Conservation (phyloP, 345 rosid species). For the Psidium friedrichsthalianum region DNA sequence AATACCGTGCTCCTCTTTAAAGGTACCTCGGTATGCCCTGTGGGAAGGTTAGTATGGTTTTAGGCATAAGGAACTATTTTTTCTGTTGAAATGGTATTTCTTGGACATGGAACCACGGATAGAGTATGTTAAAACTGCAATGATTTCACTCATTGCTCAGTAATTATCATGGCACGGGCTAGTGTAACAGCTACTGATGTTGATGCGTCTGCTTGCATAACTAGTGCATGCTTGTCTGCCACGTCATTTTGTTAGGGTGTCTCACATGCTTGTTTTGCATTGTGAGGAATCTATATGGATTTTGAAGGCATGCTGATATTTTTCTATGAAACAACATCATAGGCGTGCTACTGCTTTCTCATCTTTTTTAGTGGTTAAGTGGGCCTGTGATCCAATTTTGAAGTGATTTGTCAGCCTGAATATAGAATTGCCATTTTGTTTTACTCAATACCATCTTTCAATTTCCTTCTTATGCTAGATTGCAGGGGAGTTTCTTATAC, state of each 20-base stretch:
- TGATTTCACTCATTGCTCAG: neutral
- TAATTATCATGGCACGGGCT: neutral
- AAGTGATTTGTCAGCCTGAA: neutral
- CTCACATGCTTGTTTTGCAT: neutral
- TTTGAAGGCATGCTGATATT: neutral
- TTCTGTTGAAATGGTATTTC: neutral
- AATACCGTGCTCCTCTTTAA: neutral
- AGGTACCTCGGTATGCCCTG: neutral
- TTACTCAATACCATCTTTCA: neutral
- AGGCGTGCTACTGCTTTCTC: neutral
- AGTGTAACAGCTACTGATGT: neutral
- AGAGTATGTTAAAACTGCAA: neutral
- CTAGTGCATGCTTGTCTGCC: neutral
- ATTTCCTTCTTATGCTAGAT: slow-evolving; percentile 25
- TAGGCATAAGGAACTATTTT: neutral
- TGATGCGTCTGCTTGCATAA: neutral
- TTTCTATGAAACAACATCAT: neutral
- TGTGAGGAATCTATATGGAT: neutral
- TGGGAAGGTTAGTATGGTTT: neutral
- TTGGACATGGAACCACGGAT: neutral
- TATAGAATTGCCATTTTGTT: neutral
- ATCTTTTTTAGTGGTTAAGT: neutral
- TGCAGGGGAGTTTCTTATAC: slow-evolving; percentile 81
- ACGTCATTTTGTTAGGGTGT: neutral
- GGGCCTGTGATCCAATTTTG: neutral